Evolutionary conservation across 371 early-diverging fungal species (phyloP).

Genomic region (Rhizopus delemar): DNA sequence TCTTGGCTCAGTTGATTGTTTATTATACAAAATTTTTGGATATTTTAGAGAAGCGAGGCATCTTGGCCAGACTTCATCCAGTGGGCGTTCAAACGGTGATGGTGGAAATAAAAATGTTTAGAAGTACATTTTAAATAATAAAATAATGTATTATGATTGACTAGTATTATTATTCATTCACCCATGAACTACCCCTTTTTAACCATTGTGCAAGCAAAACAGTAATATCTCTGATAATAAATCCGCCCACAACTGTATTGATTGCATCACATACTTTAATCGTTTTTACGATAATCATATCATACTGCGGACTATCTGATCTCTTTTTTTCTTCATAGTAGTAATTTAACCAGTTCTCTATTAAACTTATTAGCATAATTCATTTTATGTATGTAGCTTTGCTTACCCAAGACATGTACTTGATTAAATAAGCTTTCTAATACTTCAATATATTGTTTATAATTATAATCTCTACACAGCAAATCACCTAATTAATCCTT

Average conservation of each 20-base stretch:
- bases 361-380: not conserved
- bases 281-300: slow-evolving; percentile 34
- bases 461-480: slow-evolving; percentile 43
- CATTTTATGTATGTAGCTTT: not conserved
- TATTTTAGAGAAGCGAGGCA: slow-evolving; percentile 69
- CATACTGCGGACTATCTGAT: slow-evolving; percentile 29
- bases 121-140: slow-evolving; percentile 64
- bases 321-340: slow-evolving; percentile 28
- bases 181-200: slow-evolving; percentile 54
- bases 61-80: slow-evolving; percentile 65
- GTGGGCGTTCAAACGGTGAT: slow-evolving; percentile 88
- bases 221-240: slow-evolving; percentile 49
- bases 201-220: slow-evolving; percentile 54
- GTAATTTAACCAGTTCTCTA: slow-evolving; percentile 44
- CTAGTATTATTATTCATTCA: slow-evolving; percentile 40
- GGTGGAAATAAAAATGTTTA: slow-evolving; percentile 89
- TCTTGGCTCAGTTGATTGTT: slow-evolving; percentile 80
- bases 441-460: slow-evolving; percentile 44
- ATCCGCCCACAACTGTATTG: slow-evolving; percentile 44
- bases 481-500: not conserved
- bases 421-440: slow-evolving; percentile 41
- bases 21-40: slow-evolving; percentile 86
- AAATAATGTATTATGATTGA: not conserved
- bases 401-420: slow-evolving; percentile 41
- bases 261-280: slow-evolving; percentile 40